phyloP scores from a whole-genome alignment of 2,329 filamentous ascomycete species.

The Zymoseptoria ardabiliae region DNA sequence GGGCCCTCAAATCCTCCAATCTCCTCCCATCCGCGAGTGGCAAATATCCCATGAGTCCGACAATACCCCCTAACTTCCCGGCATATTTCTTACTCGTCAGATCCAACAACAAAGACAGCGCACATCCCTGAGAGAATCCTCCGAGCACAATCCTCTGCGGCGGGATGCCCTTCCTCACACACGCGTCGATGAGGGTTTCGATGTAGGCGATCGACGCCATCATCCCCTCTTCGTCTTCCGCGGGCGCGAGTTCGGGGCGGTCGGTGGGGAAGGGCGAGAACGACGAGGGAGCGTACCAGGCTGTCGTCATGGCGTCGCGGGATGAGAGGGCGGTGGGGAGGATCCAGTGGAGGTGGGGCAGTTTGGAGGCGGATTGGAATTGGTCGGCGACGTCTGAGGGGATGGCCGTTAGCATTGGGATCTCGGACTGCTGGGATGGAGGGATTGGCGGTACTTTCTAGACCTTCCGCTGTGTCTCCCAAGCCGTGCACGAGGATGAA shows the following conservation, averaged over 20 bases:
- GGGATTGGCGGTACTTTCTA: conserved; percentile 30
- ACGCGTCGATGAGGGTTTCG: conserved; percentile 35
- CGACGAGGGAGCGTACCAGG: conserved; percentile 40
- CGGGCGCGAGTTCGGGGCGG: conserved; percentile 26
- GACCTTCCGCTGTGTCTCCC: conserved; percentile 40
- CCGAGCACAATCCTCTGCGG: conserved; percentile 38
- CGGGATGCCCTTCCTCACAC: conserved; percentile 35
- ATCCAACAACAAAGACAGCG: conserved; percentile 37
- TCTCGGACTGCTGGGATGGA: neutral
- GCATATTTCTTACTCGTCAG: conserved; percentile 32
- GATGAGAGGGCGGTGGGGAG: conserved; percentile 45
- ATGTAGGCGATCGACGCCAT: conserved; percentile 34
- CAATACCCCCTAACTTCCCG: conserved; percentile 35
- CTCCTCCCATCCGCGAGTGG: conserved; percentile 27
- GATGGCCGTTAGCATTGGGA: neutral
- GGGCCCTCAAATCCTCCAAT: conserved; percentile 34
- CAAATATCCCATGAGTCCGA: conserved; percentile 43
- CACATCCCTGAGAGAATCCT: conserved; percentile 43
- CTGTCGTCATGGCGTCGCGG: conserved; percentile 39
- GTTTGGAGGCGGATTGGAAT: conserved; percentile 42
- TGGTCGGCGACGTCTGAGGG: conserved; percentile 24
- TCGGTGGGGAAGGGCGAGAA: conserved; percentile 33
- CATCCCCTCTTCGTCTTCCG: conserved; percentile 40
- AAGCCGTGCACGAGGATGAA: conserved; percentile 41
- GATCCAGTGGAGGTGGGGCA: conserved; percentile 44